phyloP scores from a whole-genome alignment of 75 land plant genomes.

The Chamaecyparis obtusa region DNA sequence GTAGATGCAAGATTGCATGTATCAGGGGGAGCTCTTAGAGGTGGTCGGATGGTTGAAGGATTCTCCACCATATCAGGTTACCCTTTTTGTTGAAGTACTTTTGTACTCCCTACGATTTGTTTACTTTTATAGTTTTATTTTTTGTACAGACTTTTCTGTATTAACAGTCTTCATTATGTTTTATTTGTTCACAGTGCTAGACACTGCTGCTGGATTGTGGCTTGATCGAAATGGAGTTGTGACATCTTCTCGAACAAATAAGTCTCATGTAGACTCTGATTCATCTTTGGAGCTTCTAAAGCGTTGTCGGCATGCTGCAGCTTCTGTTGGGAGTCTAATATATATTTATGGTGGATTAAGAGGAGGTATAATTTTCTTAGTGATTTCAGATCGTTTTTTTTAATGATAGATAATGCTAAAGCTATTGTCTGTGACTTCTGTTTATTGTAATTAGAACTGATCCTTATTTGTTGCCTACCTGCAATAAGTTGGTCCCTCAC shows the following conservation, averaged over 20 bases:
- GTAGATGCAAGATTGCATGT: conserved; percentile 84
- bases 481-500: too few relatives aligned
- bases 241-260: conserved; percentile 52
- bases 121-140: conserved; percentile 4
- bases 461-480: too few relatives aligned
- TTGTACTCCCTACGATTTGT: not conserved
- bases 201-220: conserved; percentile 90
- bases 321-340: conserved; percentile 68
- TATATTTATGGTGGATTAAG: conserved; percentile 83
- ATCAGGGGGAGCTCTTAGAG: conserved; percentile 77
- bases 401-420: not conserved
- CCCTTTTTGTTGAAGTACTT: not conserved
- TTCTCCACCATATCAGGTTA: conserved; percentile 71
- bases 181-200: conserved; percentile 55
- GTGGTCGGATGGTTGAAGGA: conserved; percentile 75
- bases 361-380: conserved; percentile 51
- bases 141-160: not conserved
- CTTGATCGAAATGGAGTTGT: conserved; percentile 80
- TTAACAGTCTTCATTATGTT: not conserved
- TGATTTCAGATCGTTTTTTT: not conserved
- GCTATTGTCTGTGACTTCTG: not conserved
- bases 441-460: not conserved
- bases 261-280: conserved; percentile 47
- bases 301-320: conserved; percentile 92
- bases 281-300: conserved; percentile 66